Base-by-base conservation (phyloP, 768 basidiomycete species). In the Kwoniella newhampshirensis region DNA sequence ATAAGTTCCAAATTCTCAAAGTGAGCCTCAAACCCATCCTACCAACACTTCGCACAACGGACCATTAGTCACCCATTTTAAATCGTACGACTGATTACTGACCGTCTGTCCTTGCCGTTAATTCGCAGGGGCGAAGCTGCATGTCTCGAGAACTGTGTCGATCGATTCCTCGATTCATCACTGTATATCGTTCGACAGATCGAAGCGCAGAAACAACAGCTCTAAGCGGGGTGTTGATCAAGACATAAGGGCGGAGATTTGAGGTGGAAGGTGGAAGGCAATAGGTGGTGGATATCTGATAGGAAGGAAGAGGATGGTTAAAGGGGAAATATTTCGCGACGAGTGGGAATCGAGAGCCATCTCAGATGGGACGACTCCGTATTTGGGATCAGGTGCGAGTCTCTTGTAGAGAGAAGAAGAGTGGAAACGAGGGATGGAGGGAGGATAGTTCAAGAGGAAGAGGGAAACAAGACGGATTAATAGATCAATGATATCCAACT, bases 91-190 rank as follows among this genome's bases (percentile, higher is more conserved):
- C 35, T 37, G 8, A 20, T 42, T 20, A 42, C 15, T 11, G 41
- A 8, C 9, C 18, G 41, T 7, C 41, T 8, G 41, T 9, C 15
- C 41, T 12, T 20, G 26, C 15, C 20, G 2, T 15, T n/a, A 45
- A 1, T 35, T 12, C 15, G 15, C 26, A 64, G 68, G 37, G 78
- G 82, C 37, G 93, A 97, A 78, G 85, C 87, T 67, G 81, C 79
- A 53, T 97, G 93, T 74, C 81, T 97, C 46, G 79, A 82, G 51
- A 92, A 93, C 77, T 96, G 93, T 71, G 91, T 94, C 47, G 89
- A 89, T 55, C 81, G 92, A 56, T 97, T 96, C 79, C 79, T 97
- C 66, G 93, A 97, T 79, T 84, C 86, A 35, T 87, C 85, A 70
- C 76, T 91, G 39, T 88, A 84, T 78, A 82, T 97, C 80, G 86